These are phyloP conservation scores for Fusarium veterinarium DNA, from an alignment of 2,329 filamentous ascomycete genomes.

Conservation along the genomic window DNA sequence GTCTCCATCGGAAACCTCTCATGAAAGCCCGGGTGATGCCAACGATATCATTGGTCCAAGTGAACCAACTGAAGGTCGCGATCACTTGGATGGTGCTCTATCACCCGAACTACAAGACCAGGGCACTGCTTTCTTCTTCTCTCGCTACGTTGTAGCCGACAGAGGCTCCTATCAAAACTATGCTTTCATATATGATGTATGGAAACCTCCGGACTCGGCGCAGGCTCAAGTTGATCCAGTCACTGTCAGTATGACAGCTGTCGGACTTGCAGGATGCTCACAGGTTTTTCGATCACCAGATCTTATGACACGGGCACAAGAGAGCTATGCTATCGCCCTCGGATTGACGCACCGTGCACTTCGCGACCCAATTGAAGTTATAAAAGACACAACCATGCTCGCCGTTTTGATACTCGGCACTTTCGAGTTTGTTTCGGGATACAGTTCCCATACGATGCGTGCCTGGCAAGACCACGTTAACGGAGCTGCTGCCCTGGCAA, in stretches of 20 bases:
- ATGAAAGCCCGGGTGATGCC: slow-evolving; percentile 32
- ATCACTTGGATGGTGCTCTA: slow-evolving; percentile 18
- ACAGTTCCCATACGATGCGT: slow-evolving; percentile 57
- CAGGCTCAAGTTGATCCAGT: slow-evolving; percentile 57
- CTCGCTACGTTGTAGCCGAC: slow-evolving; percentile 61
- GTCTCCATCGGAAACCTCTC: slow-evolving; percentile 39
- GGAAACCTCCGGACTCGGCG: slow-evolving; percentile 56
- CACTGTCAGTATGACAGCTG: slow-evolving; percentile 64
- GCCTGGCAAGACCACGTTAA: slow-evolving; percentile 66
- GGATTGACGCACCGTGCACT: slow-evolving; percentile 63
- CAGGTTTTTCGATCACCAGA: slow-evolving; percentile 56
- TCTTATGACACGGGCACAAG: slow-evolving; percentile 60
- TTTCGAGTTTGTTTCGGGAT: slow-evolving; percentile 65
- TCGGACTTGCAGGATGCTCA: slow-evolving; percentile 64
- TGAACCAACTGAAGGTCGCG: slow-evolving; percentile 35
- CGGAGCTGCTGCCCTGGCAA: slow-evolving; percentile 62
- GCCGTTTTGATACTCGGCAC: slow-evolving; percentile 65
- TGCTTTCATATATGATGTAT: slow-evolving; percentile 64
- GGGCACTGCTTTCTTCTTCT: slow-evolving; percentile 63
- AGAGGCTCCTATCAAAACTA: slow-evolving; percentile 62
- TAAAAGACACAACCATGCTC: slow-evolving; percentile 64
- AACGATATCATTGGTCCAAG: slow-evolving; percentile 25
- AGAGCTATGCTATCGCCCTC: slow-evolving; percentile 64
- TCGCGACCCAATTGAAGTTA: slow-evolving; percentile 55
- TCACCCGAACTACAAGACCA: slow-evolving; percentile 53